Conservation (phyloP, 2,329 filamentous ascomycete species). For the Fusarium staphyleae region DNA sequence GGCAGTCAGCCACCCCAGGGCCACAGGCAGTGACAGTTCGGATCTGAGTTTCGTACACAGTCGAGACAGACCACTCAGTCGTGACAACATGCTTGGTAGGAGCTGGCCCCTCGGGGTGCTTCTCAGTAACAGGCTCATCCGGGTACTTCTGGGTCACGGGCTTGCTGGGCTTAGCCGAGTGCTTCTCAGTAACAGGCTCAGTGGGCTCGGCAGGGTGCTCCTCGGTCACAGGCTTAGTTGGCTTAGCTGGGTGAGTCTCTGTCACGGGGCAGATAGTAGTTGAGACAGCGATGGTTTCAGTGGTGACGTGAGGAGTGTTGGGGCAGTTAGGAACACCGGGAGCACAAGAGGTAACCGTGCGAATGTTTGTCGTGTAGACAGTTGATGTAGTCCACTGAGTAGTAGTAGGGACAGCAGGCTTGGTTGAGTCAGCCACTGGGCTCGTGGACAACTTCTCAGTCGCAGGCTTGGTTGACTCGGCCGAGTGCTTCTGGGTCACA, state of each 20-base stretch:
- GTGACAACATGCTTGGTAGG: slow-evolving; percentile 24
- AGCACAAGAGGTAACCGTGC: slow-evolving; percentile 23
- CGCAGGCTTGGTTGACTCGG: background rate
- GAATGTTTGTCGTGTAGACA: slow-evolving; percentile 27
- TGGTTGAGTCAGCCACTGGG: too few species aligned
- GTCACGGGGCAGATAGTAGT: slow-evolving; percentile 29
- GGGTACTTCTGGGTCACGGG: too few species aligned
- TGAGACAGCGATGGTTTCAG: slow-evolving; percentile 21
- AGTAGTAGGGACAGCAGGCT: background rate
- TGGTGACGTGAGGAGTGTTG: slow-evolving; percentile 16
- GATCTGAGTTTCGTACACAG: slow-evolving; percentile 24
- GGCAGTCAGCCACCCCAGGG: slow-evolving; percentile 22
- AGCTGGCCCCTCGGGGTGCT: too few species aligned
- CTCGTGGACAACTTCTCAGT: too few species aligned
- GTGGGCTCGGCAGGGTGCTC: too few species aligned
- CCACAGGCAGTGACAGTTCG: slow-evolving; percentile 20
- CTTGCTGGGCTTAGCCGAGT: too few species aligned
- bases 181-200: too few species aligned
- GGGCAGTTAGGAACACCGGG: slow-evolving; percentile 20
- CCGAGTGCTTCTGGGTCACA: too few species aligned
- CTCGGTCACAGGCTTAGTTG: too few species aligned
- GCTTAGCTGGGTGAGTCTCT: background rate
- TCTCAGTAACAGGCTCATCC: too few species aligned
- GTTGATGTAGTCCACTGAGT: slow-evolving; percentile 22
- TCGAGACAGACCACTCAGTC: slow-evolving; percentile 26